These are phyloP conservation scores for Aschersonia sp. DNA, from an alignment of 2,329 filamentous ascomycete genomes.

Conservation along the genomic window DNA sequence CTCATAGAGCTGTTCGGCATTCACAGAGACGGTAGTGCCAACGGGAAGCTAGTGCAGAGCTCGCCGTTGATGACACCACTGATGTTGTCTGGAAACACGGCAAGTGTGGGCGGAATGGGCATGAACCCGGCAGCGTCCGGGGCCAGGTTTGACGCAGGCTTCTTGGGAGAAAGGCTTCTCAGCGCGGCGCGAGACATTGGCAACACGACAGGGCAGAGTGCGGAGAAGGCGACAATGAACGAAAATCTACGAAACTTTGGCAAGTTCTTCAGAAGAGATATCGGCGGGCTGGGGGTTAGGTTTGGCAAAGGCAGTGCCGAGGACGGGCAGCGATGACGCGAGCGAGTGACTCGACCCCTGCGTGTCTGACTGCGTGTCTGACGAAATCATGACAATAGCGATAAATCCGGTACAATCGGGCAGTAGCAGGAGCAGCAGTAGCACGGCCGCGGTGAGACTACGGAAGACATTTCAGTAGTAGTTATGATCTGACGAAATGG, in stretches of 20 bases:
- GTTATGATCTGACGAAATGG: no score
- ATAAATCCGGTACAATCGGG: no score
- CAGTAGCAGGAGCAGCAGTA: no score
- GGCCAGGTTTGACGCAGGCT: conserved; percentile 63
- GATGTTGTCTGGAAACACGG: conserved; percentile 28
- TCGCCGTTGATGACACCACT: conserved; percentile 60
- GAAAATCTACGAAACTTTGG: conserved; percentile 93
- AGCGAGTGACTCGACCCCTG: background rate
- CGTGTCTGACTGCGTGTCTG: background rate
- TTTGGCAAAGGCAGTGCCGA: conserved; percentile 49
- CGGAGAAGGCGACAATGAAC: conserved; percentile 61
- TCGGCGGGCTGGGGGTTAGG: conserved; percentile 58
- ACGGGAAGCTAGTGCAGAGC: conserved; percentile 55
- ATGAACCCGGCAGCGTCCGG: conserved; percentile 26
- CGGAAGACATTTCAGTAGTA: no score
- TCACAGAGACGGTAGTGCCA: conserved; percentile 62
- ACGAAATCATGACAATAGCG: no score
- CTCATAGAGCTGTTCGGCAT: conserved; percentile 73
- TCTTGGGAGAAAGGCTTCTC: conserved; percentile 75
- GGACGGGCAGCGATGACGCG: conserved; percentile 9
- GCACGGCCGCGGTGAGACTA: no score
- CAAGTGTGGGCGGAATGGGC: conserved; percentile 16
- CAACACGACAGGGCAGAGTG: conserved; percentile 29
- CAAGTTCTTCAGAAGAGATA: conserved; percentile 87
- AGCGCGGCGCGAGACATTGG: conserved; percentile 80